Base-by-base conservation (phyloP, 192 early-diverging fungal species). In the Oehlia diaphana region DNA sequence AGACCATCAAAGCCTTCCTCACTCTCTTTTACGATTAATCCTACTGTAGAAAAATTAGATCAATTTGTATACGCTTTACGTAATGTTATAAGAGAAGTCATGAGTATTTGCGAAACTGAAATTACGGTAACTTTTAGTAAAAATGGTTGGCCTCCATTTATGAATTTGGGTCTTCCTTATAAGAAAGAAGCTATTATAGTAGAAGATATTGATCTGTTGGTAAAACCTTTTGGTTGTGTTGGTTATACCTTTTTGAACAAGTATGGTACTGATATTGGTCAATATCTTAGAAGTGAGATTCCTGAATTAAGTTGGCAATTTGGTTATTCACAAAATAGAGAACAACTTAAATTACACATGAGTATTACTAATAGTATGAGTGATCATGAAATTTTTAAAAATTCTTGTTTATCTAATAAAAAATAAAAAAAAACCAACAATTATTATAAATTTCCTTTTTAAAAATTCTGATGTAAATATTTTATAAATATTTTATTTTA, bases 331-430 rank as follows among this genome's bases (percentile, higher is more conserved):
- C 72, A 74, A 50, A 50, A 53, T 23, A 49, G 53, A 9, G 72
- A 74, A 42, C 68, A 70, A 70, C 68, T 70, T 42, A 70, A 70
- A 42, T 39, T 70, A n/a, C 37, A 39, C 21, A 70, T 70, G 68
- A 37, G 33, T 23, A 39, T 70, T 39, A 47, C 4, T 10, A 70
- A 39, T 70, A 10, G 16, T n/a, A 37, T 70, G 37, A n/a, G 8
- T 7, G 68, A 70, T 42, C 9, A 4, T 8, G 39, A 70, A n/a
- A 39, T 70, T 21, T n/a, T 44, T 70, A 12, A 47, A 3, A 10
- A 33, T 70, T 70, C 68, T 21, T 42, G 68, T 67, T 67, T 67
- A 67, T 19, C 53, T 21, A 21, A 58, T 58, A 21, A 1, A 16
- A 58, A 58, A 58, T 21, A 21, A 58, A 21, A 58, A 58, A 7